Conservation (phyloP, 192 early-diverging fungal species). For the Rhizoclosmatium sp. region DNA sequence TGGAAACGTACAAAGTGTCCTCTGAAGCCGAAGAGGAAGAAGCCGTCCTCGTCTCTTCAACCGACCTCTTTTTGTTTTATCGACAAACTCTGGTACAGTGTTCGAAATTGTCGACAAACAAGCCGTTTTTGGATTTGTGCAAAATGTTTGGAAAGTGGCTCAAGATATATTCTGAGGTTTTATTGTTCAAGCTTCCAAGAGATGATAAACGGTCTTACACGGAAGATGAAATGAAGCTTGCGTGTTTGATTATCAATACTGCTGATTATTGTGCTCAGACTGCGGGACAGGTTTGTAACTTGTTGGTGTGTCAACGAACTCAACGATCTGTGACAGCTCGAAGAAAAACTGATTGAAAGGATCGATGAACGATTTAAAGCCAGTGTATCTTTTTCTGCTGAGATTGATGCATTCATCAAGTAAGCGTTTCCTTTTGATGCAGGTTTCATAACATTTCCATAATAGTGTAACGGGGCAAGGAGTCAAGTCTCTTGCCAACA, state of each 20-base stretch:
- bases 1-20: conserved; percentile 58
- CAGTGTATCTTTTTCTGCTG: conserved; percentile 75
- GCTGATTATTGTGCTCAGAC: conserved; percentile 93
- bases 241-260: conserved; percentile 88
- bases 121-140: conserved; percentile 87
- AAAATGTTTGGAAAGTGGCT: conserved; percentile 84
- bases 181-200: conserved; percentile 75
- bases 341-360: conserved; percentile 87
- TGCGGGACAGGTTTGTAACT: conserved; percentile 67
- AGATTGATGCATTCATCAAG: conserved; percentile 83
- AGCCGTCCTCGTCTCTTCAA: conserved; percentile 83
- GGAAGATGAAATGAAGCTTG: conserved; percentile 73
- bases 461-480: conserved; percentile 62
- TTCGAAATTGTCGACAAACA: conserved; percentile 81
- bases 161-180: conserved; percentile 77
- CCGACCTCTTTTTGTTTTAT: conserved; percentile 92
- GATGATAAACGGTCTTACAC: conserved; percentile 70
- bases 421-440: conserved; percentile 45
- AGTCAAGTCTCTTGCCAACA: conserved; percentile 73
- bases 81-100: conserved; percentile 87
- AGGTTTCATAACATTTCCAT: conserved; percentile 17
- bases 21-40: conserved; percentile 61
- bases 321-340: conserved; percentile 65
- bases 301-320: neutral
- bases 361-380: conserved; percentile 74